Evolutionary conservation across 129 eudicot genomes (phyloP), one percentile per base, ranked within the genome.

Genomic region (Silybum marianum): DNA sequence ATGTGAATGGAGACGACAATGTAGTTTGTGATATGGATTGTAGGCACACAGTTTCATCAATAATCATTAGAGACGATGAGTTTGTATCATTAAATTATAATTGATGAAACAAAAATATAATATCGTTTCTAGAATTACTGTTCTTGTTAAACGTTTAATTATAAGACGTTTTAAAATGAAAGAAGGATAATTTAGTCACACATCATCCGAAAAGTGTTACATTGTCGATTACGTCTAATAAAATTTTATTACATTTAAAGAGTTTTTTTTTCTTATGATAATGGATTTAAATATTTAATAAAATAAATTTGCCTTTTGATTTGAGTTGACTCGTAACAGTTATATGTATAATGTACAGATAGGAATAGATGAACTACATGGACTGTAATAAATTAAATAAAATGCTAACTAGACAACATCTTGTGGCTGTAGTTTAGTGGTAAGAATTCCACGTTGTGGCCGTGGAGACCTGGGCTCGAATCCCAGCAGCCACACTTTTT

Each of bases 381-480:
- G n/a, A n/a, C n/a, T n/a, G n/a, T n/a, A n/a, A n/a, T 40, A 9
- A 40, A 40, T 16, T 16, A 18, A 5, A 58, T 58, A 58, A 58
- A 58, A 6, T 58, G 9, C 23, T 0, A 0, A 0, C 1, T 6
- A 6, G 1, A 5, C 7, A 6, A 58, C 66, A 58, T 0, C 66
- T 48, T 62, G 99, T 95, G 99, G 95, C 98, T 95, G 97, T 95
- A 95, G 97, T 95, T 95, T 95, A 95, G 97, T 93, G 98, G 99
- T 95, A 36, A 95, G 99, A 95, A 95, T 93, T 95, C 98, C 97
- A 95, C 93, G 99, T 91, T 95, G 99, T 95, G 99, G 99, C 99
- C 98, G 99, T 93, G 95, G 98, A 95, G 99, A 95, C 99, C 99
- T 95, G 98, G 98, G 99, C 99, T 95, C 93, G 97, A 95, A 95